Conservation (phyloP, 1,139 yeast genomes). For the Debaryomyces sp. region DNA sequence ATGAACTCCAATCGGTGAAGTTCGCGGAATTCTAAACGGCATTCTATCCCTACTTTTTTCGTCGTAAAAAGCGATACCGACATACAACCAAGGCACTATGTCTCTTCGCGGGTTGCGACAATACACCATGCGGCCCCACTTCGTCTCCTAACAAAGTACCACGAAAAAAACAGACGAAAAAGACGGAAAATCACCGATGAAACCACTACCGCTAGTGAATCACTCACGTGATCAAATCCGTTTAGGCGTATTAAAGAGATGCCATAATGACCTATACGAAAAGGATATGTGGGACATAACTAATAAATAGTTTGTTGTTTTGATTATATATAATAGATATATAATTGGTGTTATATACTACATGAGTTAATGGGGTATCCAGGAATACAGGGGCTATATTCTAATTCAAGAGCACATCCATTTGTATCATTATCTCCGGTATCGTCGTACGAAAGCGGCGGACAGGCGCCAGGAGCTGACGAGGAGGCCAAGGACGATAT, state of each 20-base stretch:
- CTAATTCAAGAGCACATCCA: conserved; percentile 1
- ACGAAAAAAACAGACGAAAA: not conserved
- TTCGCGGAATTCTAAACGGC: not conserved
- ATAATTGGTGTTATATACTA: not conserved
- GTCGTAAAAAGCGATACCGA: not conserved
- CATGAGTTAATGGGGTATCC: conserved; percentile 7
- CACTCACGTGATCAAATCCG: not conserved
- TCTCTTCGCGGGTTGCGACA: not conserved
- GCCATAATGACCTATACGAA: not conserved
- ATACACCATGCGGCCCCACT: not conserved
- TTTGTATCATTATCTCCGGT: conserved; percentile 9
- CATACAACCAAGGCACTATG: not conserved
- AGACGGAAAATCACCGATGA: not conserved
- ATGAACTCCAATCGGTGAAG: not conserved
- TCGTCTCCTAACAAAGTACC: not conserved
- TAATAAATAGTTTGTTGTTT: not conserved
- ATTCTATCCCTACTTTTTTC: not conserved
- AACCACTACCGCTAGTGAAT: not conserved
- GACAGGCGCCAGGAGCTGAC: not conserved
- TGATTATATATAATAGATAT: not conserved
- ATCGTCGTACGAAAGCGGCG: conserved; percentile 5
- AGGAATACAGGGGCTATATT: not conserved
- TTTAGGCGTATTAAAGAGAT: not conserved
- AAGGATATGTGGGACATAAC: not conserved
- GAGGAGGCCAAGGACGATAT: not conserved